Evolutionary conservation across 257 asterid genomes (phyloP).

Genomic region (Nicotiana attenuata): DNA sequence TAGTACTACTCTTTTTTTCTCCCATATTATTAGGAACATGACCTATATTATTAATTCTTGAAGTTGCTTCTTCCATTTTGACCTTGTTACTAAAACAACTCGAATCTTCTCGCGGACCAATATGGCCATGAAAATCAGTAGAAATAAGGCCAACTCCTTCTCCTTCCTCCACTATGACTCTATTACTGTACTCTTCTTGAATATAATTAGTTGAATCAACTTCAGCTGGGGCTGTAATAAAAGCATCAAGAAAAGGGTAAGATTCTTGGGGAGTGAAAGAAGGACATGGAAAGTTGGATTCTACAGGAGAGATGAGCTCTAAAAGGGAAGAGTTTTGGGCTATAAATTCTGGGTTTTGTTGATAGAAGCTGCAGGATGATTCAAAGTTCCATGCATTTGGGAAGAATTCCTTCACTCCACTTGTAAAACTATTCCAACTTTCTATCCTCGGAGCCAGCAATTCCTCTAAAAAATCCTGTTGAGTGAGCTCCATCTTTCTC

Average conservation of each 20-base stretch:
- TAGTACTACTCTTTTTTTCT: conserved; percentile 30
- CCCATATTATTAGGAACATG: conserved; percentile 13
- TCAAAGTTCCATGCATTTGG: conserved; percentile 36
- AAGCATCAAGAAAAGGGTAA: conserved; percentile 47
- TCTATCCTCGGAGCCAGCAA: conserved; percentile 45
- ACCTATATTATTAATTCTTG: neutral
- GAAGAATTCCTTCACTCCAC: conserved; percentile 30
- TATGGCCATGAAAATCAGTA: neutral
- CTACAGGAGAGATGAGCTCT: conserved; percentile 34
- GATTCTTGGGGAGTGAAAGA: conserved; percentile 28
- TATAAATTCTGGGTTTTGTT: conserved; percentile 39
- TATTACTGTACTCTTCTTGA: conserved; percentile 22
- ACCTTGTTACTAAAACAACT: conserved; percentile 7
- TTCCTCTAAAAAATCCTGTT: conserved; percentile 46
- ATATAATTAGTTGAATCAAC: conserved; percentile 25
- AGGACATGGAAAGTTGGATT: conserved; percentile 32
- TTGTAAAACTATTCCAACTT: conserved; percentile 36
- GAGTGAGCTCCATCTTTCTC: conserved; percentile 48
- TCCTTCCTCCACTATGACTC: conserved; percentile 7
- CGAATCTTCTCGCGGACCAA: conserved; percentile 8
- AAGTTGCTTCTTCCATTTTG: conserved; percentile 11
- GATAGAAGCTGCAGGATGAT: conserved; percentile 22
- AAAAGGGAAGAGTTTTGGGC: conserved; percentile 35
- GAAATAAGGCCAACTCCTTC: conserved; percentile 6
- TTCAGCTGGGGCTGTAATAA: conserved; percentile 27